These are phyloP conservation scores for Nyctanthes arbortristis DNA, from an alignment of 257 asterid species.

Conservation along the genomic window DNA sequence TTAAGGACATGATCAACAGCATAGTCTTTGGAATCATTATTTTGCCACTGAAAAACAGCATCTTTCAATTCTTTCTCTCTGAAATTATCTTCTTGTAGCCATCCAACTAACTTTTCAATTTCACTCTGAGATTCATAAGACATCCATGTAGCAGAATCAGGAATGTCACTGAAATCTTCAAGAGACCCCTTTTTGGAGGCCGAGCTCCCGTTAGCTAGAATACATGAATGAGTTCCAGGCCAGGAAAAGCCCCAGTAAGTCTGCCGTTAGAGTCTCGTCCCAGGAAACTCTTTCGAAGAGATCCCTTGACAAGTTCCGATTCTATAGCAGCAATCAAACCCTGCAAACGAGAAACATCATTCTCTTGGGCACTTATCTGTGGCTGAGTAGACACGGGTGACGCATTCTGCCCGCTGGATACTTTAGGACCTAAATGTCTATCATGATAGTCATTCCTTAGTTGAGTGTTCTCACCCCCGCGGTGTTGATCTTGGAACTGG, in stretches of 20 bases:
- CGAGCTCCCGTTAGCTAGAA: conserved; percentile 57
- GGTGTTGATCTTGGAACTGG: conserved; percentile 33
- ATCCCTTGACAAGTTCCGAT: conserved; percentile 55
- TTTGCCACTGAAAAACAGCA: conserved; percentile 59
- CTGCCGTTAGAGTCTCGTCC: conserved; percentile 92
- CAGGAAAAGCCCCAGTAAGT: conserved; percentile 68
- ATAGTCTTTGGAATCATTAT: conserved; percentile 47
- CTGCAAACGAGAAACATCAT: conserved; percentile 55
- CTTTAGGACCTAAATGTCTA: conserved; percentile 28
- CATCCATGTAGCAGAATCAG: conserved; percentile 67
- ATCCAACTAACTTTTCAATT: conserved; percentile 60
- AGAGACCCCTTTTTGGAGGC: conserved; percentile 39
- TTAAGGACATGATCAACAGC: conserved; percentile 40
- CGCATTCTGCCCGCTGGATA: conserved; percentile 34
- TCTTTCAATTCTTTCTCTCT: conserved; percentile 83
- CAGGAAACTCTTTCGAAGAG: conserved; percentile 70
- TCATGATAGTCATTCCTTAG: conserved; percentile 27
- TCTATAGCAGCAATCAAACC: conserved; percentile 60
- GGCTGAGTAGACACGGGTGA: conserved; percentile 23
- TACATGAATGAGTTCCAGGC: conserved; percentile 58
- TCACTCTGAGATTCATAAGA: conserved; percentile 65
- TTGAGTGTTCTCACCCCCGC: conserved; percentile 33
- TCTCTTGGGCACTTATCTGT: conserved; percentile 26
- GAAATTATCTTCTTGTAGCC: conserved; percentile 70
- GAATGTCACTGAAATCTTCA: conserved; percentile 47